phyloP scores from a whole-genome alignment of 345 rosid species.

The Boechera divaricarpa region DNA sequence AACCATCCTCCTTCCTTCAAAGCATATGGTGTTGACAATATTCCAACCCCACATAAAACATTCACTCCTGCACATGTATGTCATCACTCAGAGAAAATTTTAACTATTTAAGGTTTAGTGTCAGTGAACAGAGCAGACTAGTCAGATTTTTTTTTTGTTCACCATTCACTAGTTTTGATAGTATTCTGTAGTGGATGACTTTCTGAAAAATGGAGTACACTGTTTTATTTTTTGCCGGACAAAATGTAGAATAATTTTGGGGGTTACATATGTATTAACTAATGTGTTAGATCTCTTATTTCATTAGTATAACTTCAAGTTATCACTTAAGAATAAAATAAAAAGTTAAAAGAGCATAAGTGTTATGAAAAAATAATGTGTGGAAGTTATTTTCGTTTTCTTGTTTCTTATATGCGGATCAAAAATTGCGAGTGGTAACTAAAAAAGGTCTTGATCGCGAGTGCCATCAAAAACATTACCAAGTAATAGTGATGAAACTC shows the following conservation, averaged over 20 bases:
- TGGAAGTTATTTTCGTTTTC: background rate
- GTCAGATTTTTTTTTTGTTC: background rate
- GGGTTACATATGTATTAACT: background rate
- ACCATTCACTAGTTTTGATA: background rate
- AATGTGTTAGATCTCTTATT: background rate
- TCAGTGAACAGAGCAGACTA: background rate
- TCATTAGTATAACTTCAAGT: background rate
- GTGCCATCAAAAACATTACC: background rate
- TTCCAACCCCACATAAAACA: slow-evolving; percentile 96
- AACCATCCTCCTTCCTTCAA: slow-evolving; percentile 95
- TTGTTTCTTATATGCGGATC: background rate
- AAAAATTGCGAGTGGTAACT: background rate
- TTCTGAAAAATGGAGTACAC: background rate
- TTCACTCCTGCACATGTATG: slow-evolving; percentile 65
- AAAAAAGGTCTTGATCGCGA: background rate
- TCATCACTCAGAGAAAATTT: background rate
- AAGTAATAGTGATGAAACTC: slow-evolving; percentile 32
- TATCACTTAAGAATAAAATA: background rate
- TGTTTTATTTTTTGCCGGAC: background rate
- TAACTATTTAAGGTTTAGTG: background rate
- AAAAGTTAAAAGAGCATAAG: background rate
- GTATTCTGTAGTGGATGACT: background rate
- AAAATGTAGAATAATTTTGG: background rate
- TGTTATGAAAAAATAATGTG: background rate
- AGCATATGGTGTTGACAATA: slow-evolving; percentile 90